Percentiles rank a stretch among this genome's conserved stretches.
These are phyloP conservation scores for Pachyrhizus erosus DNA, from an alignment of 306 rosid genomes.

Conservation along the genomic window DNA sequence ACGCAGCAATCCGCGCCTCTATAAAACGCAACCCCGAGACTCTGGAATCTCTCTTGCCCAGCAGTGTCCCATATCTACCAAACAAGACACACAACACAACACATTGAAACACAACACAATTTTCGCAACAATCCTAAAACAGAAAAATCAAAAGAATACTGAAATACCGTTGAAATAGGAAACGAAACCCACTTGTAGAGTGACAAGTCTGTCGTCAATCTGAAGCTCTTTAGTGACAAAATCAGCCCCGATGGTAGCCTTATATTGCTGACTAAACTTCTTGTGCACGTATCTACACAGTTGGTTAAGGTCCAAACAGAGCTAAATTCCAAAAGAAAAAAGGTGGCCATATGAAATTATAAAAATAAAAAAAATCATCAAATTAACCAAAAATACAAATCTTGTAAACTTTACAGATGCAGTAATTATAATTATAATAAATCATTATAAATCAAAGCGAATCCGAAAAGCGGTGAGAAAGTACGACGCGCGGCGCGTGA, in stretches of 20 bases:
- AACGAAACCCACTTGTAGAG: conserved; percentile 84
- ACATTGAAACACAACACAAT: conserved; percentile 1
- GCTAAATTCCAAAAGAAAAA: conserved; percentile 26
- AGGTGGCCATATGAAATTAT: not conserved
- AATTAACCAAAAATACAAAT: conserved; percentile 20
- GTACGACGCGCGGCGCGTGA: conserved; percentile 12
- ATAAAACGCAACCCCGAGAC: conserved; percentile 94
- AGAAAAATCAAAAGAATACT: not conserved
- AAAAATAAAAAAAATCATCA: not conserved
- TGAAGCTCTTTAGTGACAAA: conserved; percentile 97
- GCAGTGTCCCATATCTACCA: conserved; percentile 98
- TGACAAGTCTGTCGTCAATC: conserved; percentile 91
- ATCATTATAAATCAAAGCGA: not conserved
- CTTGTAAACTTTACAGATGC: conserved; percentile 15
- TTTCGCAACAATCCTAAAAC: conserved; percentile 1
- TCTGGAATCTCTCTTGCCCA: conserved; percentile 96
- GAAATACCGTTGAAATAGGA: conserved; percentile 49
- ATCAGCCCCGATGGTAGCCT: conserved; percentile 99
- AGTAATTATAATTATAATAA: not conserved
- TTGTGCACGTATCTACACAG: conserved; percentile 84
- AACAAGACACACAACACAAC: conserved; percentile 16
- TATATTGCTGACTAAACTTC: conserved; percentile 96
- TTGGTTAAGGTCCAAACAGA: conserved; percentile 55
- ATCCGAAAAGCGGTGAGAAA: not conserved
- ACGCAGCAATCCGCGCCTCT: conserved; percentile 98